Evolutionary conservation across 2,329 filamentous ascomycete species (phyloP).

Genomic region (Sclerotinia spermophila): DNA sequence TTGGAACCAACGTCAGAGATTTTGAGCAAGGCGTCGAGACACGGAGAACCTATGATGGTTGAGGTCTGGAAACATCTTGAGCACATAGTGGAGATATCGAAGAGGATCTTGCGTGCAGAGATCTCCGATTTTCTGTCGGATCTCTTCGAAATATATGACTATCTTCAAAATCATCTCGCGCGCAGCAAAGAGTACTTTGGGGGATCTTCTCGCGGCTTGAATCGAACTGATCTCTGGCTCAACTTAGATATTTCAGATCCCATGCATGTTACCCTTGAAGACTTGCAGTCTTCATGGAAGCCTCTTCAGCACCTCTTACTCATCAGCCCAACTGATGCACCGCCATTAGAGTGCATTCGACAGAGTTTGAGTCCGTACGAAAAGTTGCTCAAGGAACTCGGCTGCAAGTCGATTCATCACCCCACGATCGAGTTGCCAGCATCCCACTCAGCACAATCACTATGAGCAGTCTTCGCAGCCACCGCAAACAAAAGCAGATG

Average conservation of each 20-base stretch:
- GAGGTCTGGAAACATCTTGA: slow-evolving; percentile 29
- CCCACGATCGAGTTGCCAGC: slow-evolving; percentile 23
- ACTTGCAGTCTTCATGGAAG: slow-evolving; percentile 27
- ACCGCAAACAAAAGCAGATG: slow-evolving; percentile 4
- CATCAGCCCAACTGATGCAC: slow-evolving; percentile 30
- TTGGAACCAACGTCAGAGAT: slow-evolving; percentile 23
- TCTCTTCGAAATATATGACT: slow-evolving; percentile 26
- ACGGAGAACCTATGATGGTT: slow-evolving; percentile 17
- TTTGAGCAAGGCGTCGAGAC: slow-evolving; percentile 2
- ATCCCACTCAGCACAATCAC: slow-evolving; percentile 2
- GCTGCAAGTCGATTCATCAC: slow-evolving; percentile 27
- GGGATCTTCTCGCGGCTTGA: neutral
- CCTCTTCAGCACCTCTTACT: slow-evolving; percentile 26
- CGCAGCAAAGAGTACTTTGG: slow-evolving; percentile 17
- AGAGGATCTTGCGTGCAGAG: slow-evolving; percentile 15
- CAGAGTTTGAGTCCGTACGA: slow-evolving; percentile 27
- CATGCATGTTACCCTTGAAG: slow-evolving; percentile 4
- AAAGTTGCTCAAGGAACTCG: slow-evolving; percentile 27
- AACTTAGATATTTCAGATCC: slow-evolving; percentile 22
- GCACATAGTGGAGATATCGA: slow-evolving; percentile 23
- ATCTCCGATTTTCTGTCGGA: slow-evolving; percentile 24
- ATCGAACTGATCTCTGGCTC: slow-evolving; percentile 22
- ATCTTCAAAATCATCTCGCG: slow-evolving; percentile 26
- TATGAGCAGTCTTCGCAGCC: slow-evolving; percentile 9
- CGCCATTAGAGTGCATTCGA: slow-evolving; percentile 26